Percentiles rank a stretch among this genome's conserved stretches.
Evolutionary conservation across 805 yeast species (phyloP).

Genomic region (Metahyphopichia silvanorum): DNA sequence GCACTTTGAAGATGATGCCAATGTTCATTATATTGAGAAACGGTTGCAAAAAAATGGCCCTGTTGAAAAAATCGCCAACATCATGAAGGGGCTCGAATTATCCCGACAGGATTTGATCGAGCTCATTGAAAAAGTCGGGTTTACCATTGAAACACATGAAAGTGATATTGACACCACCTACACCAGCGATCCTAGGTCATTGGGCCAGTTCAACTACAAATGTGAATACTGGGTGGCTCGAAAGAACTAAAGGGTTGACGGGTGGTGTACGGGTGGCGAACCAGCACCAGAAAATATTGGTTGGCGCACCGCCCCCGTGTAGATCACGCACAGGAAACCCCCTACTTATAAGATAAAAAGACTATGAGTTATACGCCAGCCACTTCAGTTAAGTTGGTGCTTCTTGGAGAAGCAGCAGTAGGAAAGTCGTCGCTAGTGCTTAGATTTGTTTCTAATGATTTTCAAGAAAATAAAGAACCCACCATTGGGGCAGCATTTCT

Average conservation of each 20-base stretch:
- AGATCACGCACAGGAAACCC: no score
- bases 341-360: not conserved
- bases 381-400: slow-evolving; percentile 82
- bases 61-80: slow-evolving; percentile 24
- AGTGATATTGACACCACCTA: slow-evolving; percentile 48
- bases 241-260: slow-evolving; percentile 13
- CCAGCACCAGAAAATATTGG: no score
- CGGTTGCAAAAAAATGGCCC: slow-evolving; percentile 16
- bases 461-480: slow-evolving; percentile 96
- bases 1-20: slow-evolving; percentile 62
- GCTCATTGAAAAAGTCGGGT: slow-evolving; percentile 48
- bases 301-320: no score
- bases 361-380: slow-evolving; percentile 37
- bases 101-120: slow-evolving; percentile 51
- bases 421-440: slow-evolving; percentile 92
- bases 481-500: slow-evolving; percentile 97
- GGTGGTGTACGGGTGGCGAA: no score
- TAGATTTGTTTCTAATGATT: slow-evolving; percentile 90
- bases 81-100: slow-evolving; percentile 57
- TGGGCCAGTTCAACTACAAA: slow-evolving; percentile 55
- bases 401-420: slow-evolving; percentile 96
- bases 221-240: slow-evolving; percentile 71
- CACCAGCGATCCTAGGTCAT: slow-evolving; percentile 45
- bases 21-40: slow-evolving; percentile 15
- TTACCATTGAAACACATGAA: slow-evolving; percentile 44